phyloP scores from a whole-genome alignment of 2,329 filamentous ascomycete species.

The Purpureocillium lavendulum region DNA sequence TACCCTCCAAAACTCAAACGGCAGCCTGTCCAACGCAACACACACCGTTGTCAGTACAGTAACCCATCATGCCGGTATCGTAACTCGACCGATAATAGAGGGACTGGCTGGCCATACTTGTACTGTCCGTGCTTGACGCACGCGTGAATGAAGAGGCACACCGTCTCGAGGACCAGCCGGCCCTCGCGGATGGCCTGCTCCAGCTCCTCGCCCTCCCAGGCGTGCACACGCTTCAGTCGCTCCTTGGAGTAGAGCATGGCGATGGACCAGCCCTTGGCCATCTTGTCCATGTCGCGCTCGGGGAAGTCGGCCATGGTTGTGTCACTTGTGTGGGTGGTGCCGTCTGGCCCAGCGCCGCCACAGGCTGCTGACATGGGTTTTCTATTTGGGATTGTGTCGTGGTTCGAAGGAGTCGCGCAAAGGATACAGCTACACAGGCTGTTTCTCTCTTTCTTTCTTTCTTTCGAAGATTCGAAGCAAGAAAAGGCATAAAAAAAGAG shows the following conservation, averaged over 20 bases:
- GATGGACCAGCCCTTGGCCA: constrained; percentile 27
- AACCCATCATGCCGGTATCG: background rate
- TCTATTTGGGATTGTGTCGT: too few species aligned
- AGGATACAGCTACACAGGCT: too few species aligned
- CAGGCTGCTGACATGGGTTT: too few species aligned
- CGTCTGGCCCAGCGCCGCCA: background rate
- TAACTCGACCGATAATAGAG: too few species aligned
- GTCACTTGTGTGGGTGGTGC: background rate
- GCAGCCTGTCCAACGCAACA: constrained; percentile 16
- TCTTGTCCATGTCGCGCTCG: constrained; percentile 23
- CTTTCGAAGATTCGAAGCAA: background rate
- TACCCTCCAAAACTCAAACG: constrained; percentile 27
- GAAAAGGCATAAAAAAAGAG: background rate
- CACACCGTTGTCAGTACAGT: background rate
- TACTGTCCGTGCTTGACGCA: constrained; percentile 28
- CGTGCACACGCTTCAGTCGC: constrained; percentile 21
- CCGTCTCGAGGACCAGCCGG: constrained; percentile 26
- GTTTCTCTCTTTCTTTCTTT: too few species aligned
- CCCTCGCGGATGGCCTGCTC: constrained; percentile 22
- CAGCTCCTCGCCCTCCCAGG: constrained; percentile 22
- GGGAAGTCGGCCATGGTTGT: constrained; percentile 16
- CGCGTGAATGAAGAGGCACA: constrained; percentile 30
- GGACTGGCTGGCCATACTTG: constrained; percentile 14
- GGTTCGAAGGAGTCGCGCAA: too few species aligned
- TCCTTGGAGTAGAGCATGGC: constrained; percentile 27